Base-by-base conservation (phyloP, 345 rosid genomes). In the Noccaea bulbosa region DNA sequence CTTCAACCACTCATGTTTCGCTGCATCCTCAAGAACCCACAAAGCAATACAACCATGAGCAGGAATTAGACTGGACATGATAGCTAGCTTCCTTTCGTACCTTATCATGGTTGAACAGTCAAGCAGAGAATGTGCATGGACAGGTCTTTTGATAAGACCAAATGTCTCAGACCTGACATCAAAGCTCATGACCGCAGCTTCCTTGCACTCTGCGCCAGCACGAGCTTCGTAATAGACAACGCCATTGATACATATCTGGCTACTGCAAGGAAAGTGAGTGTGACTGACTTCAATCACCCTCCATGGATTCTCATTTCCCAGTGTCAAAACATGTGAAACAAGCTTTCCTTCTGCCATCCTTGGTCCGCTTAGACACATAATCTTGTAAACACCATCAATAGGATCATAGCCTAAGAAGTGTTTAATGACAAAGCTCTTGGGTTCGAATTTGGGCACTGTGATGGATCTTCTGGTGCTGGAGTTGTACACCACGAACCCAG, bases 391-490 rank as follows among this genome's bases (percentile, higher is more conserved):
- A 3, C 1, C 8, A 16, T 32, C 34, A 2, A 67, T 32, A 11
- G 62, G 62, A 54, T 67, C 71, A 17, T 67, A 54, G 54, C 71
- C 71, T 30, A 67, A 41, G 71, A 4, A 54, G 40, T 53, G 43
- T 17, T 32, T 3, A 22, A 22, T 22, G 24, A 22, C 11, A 41
- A 27, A 14, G 4, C 9, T 32, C 6, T 7, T 2, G 7, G 71
- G 4, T 22, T 37, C 48, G 35, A 47, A 22, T 39, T 58, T 47
- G 8, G 65, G 73, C 8, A 69, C 16, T 2, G 40, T 57, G 2
- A 69, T 56, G 38, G 57, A 37, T 7, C 17, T 1, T 59, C 66
- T 48, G 2, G 50, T 38, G 8, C 58, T 58, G 48, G 66, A 58
- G 50, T 70, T 70, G 15, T 40, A 47, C 1, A 70, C 58, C 7